Conservation (phyloP, 768 basidiomycete genomes). For the Crepidotus variabilis region DNA sequence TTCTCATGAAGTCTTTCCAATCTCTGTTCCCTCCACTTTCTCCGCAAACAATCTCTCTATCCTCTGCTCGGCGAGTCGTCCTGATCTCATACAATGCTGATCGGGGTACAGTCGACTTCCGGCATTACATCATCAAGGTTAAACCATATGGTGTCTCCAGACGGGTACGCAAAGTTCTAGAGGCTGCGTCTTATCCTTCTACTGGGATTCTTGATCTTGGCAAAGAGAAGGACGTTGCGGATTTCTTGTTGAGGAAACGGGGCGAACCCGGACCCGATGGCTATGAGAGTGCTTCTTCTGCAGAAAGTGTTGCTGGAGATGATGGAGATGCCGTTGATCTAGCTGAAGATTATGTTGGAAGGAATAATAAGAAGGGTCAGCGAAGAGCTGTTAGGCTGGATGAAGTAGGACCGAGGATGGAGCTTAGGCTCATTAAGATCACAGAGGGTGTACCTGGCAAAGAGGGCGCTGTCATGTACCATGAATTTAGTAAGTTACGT, state of each 20-base stretch:
- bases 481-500: constrained; percentile 79
- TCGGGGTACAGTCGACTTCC: constrained; percentile 82
- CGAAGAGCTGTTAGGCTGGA: constrained; percentile 88
- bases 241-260: constrained; percentile 78
- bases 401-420: constrained; percentile 95
- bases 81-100: constrained; percentile 89
- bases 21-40: constrained; percentile 92
- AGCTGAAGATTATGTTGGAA: constrained; percentile 90
- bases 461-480: constrained; percentile 91
- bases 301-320: constrained; percentile 80
- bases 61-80: constrained; percentile 91
- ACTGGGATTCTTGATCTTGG: constrained; percentile 70
- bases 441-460: constrained; percentile 91
- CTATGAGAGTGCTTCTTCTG: constrained; percentile 79
- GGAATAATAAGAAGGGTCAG: constrained; percentile 91
- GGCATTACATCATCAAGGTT: constrained; percentile 94
- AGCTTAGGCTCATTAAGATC: constrained; percentile 89
- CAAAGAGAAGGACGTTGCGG: constrained; percentile 91
- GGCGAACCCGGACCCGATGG: constrained; percentile 63
- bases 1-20: constrained; percentile 96
- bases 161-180: constrained; percentile 84
- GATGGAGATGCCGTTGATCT: constrained; percentile 81
- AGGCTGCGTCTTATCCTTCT: constrained; percentile 41
- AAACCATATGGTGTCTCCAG: constrained; percentile 92
- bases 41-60: constrained; percentile 72